phyloP scores from a whole-genome alignment of 1,284 basidiomycete species.

The Ustanciosporium gigantosporum region DNA sequence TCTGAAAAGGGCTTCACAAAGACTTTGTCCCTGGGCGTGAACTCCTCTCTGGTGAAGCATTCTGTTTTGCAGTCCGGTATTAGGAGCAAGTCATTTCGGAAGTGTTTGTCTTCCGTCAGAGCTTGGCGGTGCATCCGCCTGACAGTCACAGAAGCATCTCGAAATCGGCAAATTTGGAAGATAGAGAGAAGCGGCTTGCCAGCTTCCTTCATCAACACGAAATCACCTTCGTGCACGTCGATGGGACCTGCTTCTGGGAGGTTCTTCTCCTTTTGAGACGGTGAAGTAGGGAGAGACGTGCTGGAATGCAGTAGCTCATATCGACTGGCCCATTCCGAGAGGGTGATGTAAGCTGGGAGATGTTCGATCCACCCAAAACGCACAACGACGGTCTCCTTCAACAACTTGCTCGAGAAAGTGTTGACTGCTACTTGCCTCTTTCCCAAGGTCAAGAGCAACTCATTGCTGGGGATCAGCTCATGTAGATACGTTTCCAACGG shows the following conservation, averaged over 20 bases:
- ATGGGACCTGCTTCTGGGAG: neutral
- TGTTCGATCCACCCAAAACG: neutral
- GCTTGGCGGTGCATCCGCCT: too few species aligned
- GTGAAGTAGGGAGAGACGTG: too few species aligned
- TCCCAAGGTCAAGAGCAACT: neutral
- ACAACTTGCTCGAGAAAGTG: too few species aligned
- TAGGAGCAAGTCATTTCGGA: too few species aligned
- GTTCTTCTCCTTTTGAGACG: too few species aligned
- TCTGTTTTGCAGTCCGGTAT: too few species aligned
- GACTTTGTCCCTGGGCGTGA: too few species aligned
- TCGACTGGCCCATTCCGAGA: neutral
- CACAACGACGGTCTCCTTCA: neutral
- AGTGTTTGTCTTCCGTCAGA: too few species aligned
- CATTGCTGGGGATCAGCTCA: neutral
- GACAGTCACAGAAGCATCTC: too few species aligned
- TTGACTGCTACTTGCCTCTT: neutral
- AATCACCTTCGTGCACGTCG: constrained; percentile 27
- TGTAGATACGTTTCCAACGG: neutral
- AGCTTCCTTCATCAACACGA: constrained; percentile 5
- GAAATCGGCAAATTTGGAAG: constrained; percentile 13
- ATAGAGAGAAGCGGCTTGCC: constrained; percentile 3
- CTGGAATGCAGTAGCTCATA: too few species aligned
- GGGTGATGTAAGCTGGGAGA: neutral
- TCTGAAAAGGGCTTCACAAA: too few species aligned
- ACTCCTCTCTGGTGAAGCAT: too few species aligned